Base-by-base conservation (phyloP, 805 yeast species). In the Sporopachydermia quercuum region DNA sequence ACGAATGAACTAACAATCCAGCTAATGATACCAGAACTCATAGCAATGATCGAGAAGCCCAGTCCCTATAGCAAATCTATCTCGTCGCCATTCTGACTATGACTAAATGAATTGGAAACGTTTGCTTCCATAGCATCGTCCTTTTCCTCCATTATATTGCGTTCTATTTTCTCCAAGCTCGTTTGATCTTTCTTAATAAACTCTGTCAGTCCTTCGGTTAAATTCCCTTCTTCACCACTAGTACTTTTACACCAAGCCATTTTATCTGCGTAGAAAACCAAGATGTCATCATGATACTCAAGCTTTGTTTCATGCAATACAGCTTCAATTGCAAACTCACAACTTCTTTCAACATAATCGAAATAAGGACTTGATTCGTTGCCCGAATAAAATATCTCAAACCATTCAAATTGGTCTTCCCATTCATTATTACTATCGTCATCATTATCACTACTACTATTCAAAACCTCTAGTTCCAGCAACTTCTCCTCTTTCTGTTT, bases 351-450 rank as follows among this genome's bases (percentile, higher is more conserved):
- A 8, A 8, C n/a, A n/a, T 8, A 8, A 23, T 23, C 30, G n/a
- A 8, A 23, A n/a, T 23, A 23, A 8, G 30, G 30, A n/a, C 13
- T 8, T 8, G 30, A 8, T 23, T 23, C 30, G 30, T 8, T 8
- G n/a, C n/a, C 30, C 8, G 8, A 8, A n/a, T 23, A 23, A n/a
- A 8, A 23, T 8, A 23, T n/a, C n/a, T 23, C 30, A 8, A 8
- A 23, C 30, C 30, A 23, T n/a, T 23, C 13, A n/a, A 23, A 23
- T n/a, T 23, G 30, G n/a, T 23, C 30, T 23, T 23, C 30, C 30
- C 30, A 23, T 8, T 23, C 30, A 8, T 23, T n/a, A 8, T 8
- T 8, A 8, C n/a, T n/a, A 8, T 8, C 13, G 13, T 23, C 30
- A 8, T 23, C 30, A 8, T 8, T 23, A 8, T 23, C 13, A 8